These are phyloP conservation scores for Claviceps pazoutovae DNA, from an alignment of 2,329 filamentous ascomycete species.

Conservation along the genomic window DNA sequence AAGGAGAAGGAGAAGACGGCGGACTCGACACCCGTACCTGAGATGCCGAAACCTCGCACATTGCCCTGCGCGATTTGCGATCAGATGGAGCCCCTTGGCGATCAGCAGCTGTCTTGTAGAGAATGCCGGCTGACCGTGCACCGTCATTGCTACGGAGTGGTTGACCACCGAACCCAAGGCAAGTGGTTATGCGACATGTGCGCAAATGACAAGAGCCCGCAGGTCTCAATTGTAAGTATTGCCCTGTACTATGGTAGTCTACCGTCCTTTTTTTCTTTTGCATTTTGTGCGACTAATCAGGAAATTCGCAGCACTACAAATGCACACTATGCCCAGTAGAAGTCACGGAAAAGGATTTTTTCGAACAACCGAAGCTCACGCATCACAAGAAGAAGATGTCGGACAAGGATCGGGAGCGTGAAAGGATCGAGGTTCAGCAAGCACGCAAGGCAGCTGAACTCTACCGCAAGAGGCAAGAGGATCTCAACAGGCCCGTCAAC, in stretches of 20 bases:
- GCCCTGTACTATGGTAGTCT: not conserved
- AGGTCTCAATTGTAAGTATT: slow-evolving; percentile 68
- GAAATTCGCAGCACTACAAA: slow-evolving; percentile 51
- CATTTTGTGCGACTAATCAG: slow-evolving; percentile 14
- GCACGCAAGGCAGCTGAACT: slow-evolving; percentile 66
- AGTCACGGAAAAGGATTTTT: slow-evolving; percentile 66
- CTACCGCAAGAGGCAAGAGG: slow-evolving; percentile 70
- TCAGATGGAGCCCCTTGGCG: slow-evolving; percentile 55
- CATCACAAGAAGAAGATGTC: slow-evolving; percentile 69
- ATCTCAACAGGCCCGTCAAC: slow-evolving; percentile 66
- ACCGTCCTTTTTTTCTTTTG: not conserved
- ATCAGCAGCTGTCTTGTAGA: slow-evolving; percentile 63
- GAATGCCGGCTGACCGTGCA: slow-evolving; percentile 90
- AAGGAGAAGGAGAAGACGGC: slow-evolving; percentile 40
- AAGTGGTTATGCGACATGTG: slow-evolving; percentile 98
- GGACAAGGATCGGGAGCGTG: slow-evolving; percentile 81
- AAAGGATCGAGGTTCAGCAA: slow-evolving; percentile 72
- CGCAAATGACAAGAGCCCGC: slow-evolving; percentile 79
- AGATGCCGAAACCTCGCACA: slow-evolving; percentile 62
- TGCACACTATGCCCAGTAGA: slow-evolving; percentile 85
- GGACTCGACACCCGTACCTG: slow-evolving; percentile 49
- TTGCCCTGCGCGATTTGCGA: slow-evolving; percentile 80
- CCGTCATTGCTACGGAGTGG: slow-evolving; percentile 79
- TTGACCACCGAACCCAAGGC: slow-evolving; percentile 50
- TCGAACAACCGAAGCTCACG: slow-evolving; percentile 48